Evolutionary conservation across 331 rosid species (phyloP), one percentile per base, ranked within the genome.

Genomic region (Cucumis variabilis): DNA sequence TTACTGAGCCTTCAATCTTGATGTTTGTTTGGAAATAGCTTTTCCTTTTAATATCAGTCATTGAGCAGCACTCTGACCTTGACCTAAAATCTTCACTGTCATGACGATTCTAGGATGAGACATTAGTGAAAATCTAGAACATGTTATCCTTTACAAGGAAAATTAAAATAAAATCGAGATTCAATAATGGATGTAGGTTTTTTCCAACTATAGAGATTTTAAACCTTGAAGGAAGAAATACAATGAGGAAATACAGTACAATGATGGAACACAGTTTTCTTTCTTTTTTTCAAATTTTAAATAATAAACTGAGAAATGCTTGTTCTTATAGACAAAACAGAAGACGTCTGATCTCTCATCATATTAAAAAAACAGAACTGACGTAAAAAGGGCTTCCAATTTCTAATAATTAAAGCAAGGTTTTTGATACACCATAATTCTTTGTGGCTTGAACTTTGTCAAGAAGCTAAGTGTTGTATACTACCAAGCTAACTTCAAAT

Each of bases 1-100:
- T 55, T 80, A 30, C 27, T 60, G 41, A 13, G 33, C 86, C 15
- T 82, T 63, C 28, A 33, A 20, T 55, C 9, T 83, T 37, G 30
- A 83, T 82, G 12, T 63, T 63, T 65, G 13, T 33, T 82, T 37
- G 74, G 33, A 62, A 82, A 82, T 58, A 63, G 73, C 85, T 13
- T 63, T 63, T 82, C 37, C 86, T 82, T 33, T 63, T 60, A 63
- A 37, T 82, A 21, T 63, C 23, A 62, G 33, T 63, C 51, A 23
- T 82, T 63, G 72, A 82, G 8, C 73, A 65, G 41, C 37, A 65
- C n/a, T 62, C 20, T 83, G 74, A 63, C 48, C 28, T 75, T 82
- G 71, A 81, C 72, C 71, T 83, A 20, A 17, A 83, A 28, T 82
- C 72, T 82, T 30, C 53, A 82, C 37, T 82, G 73, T 62, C 37